Evolutionary conservation across 1,139 yeast species (phyloP).

Genomic region (Chernovozyma sophiae-reginae): DNA sequence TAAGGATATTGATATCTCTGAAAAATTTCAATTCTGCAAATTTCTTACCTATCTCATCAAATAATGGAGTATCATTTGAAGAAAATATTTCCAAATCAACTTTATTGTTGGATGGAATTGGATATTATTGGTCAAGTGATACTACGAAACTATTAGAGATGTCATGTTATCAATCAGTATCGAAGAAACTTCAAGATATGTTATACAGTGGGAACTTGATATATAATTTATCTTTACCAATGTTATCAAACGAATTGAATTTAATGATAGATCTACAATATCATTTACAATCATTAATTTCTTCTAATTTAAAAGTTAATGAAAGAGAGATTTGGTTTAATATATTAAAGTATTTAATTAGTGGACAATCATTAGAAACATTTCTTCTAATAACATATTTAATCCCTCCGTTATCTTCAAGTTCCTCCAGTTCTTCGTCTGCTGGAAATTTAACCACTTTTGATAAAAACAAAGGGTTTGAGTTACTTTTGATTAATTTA

Average conservation of each 20-base stretch:
- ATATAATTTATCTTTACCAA: slow-evolving; percentile 35
- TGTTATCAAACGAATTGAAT: slow-evolving; percentile 39
- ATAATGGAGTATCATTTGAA: slow-evolving; percentile 6
- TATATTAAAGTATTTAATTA: slow-evolving; percentile 38
- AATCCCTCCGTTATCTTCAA: slow-evolving; percentile 42
- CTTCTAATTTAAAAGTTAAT: slow-evolving; percentile 17
- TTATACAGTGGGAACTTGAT: slow-evolving; percentile 30
- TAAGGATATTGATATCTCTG: slow-evolving; percentile 37
- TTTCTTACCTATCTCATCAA: slow-evolving; percentile 6
- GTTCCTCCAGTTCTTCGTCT: slow-evolving; percentile 36
- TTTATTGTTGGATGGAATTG: slow-evolving; percentile 40
- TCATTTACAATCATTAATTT: slow-evolving; percentile 30
- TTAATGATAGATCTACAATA: slow-evolving; percentile 44
- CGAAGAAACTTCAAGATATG: slow-evolving; percentile 35
- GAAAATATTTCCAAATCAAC: slow-evolving; percentile 15
- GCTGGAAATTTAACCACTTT: slow-evolving; percentile 43
- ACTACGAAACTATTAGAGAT: slow-evolving; percentile 39
- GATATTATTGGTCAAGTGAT: slow-evolving; percentile 44
- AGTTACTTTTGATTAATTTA: slow-evolving; percentile 33
- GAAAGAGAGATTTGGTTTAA: slow-evolving; percentile 45
- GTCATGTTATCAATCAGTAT: slow-evolving; percentile 40
- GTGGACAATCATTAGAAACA: slow-evolving; percentile 42
- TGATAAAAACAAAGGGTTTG: slow-evolving; percentile 47
- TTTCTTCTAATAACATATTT: slow-evolving; percentile 40
- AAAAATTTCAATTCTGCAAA: slow-evolving; percentile 27